phyloP scores from a whole-genome alignment of 352 stramenopile species.

The Peronospora belbahrii region DNA sequence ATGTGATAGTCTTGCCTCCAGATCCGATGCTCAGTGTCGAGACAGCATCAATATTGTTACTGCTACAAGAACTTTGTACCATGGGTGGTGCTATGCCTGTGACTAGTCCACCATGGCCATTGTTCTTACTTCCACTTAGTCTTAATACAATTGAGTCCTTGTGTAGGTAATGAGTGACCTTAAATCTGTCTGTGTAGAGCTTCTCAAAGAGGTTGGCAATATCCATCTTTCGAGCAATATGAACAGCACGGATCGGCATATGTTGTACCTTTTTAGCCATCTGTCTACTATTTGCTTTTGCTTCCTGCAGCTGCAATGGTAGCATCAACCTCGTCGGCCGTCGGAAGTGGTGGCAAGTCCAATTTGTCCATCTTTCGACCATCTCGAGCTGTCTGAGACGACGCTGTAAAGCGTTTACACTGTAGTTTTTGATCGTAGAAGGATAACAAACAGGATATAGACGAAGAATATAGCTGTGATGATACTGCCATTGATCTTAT shows the following conservation, averaged over 20 bases:
- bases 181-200: conserved; percentile 80
- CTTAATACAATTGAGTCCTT: conserved; percentile 76
- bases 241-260: conserved; percentile 77
- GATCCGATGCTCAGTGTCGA: conserved; percentile 36
- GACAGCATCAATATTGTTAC: conserved; percentile 23
- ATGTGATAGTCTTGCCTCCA: conserved; percentile 46
- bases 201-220: conserved; percentile 81
- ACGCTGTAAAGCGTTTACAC: conserved; percentile 11
- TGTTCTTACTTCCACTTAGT: conserved; percentile 40
- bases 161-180: conserved; percentile 72
- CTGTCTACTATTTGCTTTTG: conserved; percentile 31
- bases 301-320: conserved; percentile 62
- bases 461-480: conserved; percentile 1
- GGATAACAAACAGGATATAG: conserved; percentile 13
- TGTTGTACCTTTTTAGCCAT: conserved; percentile 53
- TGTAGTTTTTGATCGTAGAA: conserved; percentile 5
- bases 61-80: conserved; percentile 4
- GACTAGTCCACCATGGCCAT: conserved; percentile 26
- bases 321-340: conserved; percentile 52
- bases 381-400: conserved; percentile 5
- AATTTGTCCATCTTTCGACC: conserved; percentile 23
- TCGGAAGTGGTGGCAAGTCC: conserved; percentile 44
- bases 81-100: conserved; percentile 24
- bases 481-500: conserved; percentile 5
- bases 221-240: conserved; percentile 82